Evolutionary conservation across 352 stramenopile genomes (phyloP), one percentile per base, ranked within the genome.

Genomic region (Pelagophyceae sp.): DNA sequence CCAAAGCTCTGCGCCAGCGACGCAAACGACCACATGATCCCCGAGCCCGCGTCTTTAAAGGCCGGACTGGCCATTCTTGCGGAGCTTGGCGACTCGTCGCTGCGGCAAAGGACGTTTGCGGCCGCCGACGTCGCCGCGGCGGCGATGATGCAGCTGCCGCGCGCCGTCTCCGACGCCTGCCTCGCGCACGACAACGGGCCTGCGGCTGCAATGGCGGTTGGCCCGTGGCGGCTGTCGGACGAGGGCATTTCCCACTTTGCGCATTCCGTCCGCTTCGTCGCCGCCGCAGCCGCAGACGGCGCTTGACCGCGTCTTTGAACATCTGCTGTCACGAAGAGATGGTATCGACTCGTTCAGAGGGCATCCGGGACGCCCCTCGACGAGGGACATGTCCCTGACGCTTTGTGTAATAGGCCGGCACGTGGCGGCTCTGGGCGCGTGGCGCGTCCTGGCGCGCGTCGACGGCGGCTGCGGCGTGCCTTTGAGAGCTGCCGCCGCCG

Each of bases 11-110:
- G 51, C 35, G 67, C 67, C 6, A 35, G 2, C 1, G 67, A 74
- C 38, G 19, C 17, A 23, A 17, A 31, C 35, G 67, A 74, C 67
- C 67, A 74, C 67, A 74, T 74, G 67, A 74, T 74, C 67, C 67
- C 67, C 33, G 67, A 74, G 17, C 35, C 25, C 15, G 67, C 67
- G 35, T 58, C 35, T 37, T 31, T 74, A 5, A 74, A 74, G 67
- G 67, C 67, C 35, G 67, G 67, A 33, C 17, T 54, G 2, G 67
- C 35, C 5, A n/a, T 32, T 23, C 6, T 31, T 5, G 2, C 19
- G 1, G 15, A 40, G 67, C 25, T 74, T 2, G 67, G 67, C 33
- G 67, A 25, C 11, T 33, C 37, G 23, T 23, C 33, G 38, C 35
- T 35, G 1, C 17, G 6, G 1, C 5, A 74, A 1, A 1, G 29